Percentiles rank a stretch among this genome's conserved stretches.
Conservation (phyloP, 805 yeast species). For the Yamadazyma takamatsuzukensis region DNA sequence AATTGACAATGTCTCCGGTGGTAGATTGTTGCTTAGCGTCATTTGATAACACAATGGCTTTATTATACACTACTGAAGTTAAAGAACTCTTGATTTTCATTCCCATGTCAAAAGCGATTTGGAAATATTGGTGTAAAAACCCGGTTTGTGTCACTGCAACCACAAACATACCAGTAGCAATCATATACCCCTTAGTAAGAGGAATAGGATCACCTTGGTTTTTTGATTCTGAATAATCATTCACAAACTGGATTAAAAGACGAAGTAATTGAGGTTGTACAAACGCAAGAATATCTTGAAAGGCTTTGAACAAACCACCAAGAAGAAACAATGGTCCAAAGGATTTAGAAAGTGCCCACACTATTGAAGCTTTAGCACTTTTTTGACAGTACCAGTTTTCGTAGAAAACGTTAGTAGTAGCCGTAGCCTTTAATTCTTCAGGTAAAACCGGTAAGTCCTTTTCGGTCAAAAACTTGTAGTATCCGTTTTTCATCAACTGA, state of each 20-base stretch:
- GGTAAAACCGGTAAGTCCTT: conserved; percentile 82
- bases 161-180: conserved; percentile 70
- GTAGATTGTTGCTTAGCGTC: conserved; percentile 69
- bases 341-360: conserved; percentile 59
- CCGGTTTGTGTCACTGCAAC: conserved; percentile 77
- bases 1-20: conserved; percentile 90
- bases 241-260: conserved; percentile 26
- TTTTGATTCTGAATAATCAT: conserved; percentile 35
- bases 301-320: conserved; percentile 69
- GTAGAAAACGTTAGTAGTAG: conserved; percentile 48
- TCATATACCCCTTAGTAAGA: conserved; percentile 68
- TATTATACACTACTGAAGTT: conserved; percentile 64
- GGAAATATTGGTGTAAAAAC: conserved; percentile 73
- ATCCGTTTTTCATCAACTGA: conserved; percentile 74
- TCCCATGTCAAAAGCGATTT: conserved; percentile 70
- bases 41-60: conserved; percentile 63
- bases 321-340: conserved; percentile 69
- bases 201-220: conserved; percentile 49
- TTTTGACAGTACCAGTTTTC: conserved; percentile 58
- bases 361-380: conserved; percentile 46
- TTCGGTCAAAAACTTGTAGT: conserved; percentile 49
- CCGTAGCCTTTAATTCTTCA: conserved; percentile 51
- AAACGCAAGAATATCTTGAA: conserved; percentile 71
- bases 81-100: conserved; percentile 71
- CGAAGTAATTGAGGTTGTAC: conserved; percentile 31